phyloP scores from a whole-genome alignment of 169 alveolate genomes.

The Cryptosporidium viatorum region DNA sequence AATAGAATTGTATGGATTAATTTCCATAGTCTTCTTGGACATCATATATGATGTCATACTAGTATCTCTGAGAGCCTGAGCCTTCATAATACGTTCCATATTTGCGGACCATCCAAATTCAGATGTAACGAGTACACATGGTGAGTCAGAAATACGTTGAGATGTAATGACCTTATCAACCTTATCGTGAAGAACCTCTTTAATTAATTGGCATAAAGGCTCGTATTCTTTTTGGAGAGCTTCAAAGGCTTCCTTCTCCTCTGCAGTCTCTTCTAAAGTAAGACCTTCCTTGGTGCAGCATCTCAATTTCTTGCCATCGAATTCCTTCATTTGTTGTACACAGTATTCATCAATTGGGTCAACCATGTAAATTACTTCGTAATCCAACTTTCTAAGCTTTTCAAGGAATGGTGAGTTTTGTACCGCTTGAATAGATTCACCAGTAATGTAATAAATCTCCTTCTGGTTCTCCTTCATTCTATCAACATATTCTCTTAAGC shows the following conservation, averaged over 20 bases:
- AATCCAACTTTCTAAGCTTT: conserved; percentile 95
- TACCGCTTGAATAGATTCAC: conserved; percentile 96
- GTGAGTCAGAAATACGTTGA: conserved; percentile 96
- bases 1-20: conserved; percentile 98
- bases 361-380: conserved; percentile 97
- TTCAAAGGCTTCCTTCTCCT: conserved; percentile 97
- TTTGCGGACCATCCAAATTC: conserved; percentile 99
- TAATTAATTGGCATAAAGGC: conserved; percentile 96
- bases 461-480: conserved; percentile 99
- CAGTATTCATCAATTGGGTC: conserved; percentile 99
- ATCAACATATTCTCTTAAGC: conserved; percentile 97
- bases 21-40: conserved; percentile 99
- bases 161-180: conserved; percentile 98
- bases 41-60: conserved; percentile 96
- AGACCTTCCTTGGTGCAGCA: conserved; percentile 98
- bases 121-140: conserved; percentile 98
- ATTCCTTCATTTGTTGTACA: conserved; percentile 96
- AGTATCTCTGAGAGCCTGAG: conserved; percentile 99
- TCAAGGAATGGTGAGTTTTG: conserved; percentile 98
- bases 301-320: conserved; percentile 97
- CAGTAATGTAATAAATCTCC: conserved; percentile 99
- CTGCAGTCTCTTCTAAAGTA: conserved; percentile 94
- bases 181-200: conserved; percentile 98
- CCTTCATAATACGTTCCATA: conserved; percentile 99
- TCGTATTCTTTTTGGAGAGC: conserved; percentile 96